phyloP scores from a whole-genome alignment of 805 yeast species.

The Yamadazyma olivae region DNA sequence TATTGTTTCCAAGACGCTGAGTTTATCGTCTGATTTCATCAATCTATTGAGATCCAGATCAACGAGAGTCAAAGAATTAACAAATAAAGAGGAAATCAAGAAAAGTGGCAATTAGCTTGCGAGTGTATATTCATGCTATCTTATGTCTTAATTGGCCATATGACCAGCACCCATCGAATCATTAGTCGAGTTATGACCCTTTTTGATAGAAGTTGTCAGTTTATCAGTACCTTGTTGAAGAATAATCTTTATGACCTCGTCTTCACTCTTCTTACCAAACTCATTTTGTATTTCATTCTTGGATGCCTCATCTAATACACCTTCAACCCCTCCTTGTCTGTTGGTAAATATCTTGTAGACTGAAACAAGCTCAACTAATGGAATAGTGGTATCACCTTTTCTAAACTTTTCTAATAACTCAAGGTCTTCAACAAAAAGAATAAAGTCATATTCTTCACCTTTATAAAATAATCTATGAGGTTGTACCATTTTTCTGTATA shows the following conservation, averaged over 20 bases:
- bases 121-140: no score
- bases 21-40: neutral
- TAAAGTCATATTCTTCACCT: conserved; percentile 63
- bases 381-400: conserved; percentile 50
- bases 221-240: conserved; percentile 58
- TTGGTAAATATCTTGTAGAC: conserved; percentile 63
- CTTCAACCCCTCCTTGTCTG: conserved; percentile 67
- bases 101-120: no score
- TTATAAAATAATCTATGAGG: conserved; percentile 57
- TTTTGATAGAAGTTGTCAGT: conserved; percentile 17
- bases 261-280: conserved; percentile 57
- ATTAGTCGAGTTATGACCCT: conserved; percentile 36
- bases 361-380: conserved; percentile 61
- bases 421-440: conserved; percentile 58
- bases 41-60: no score
- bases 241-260: conserved; percentile 58
- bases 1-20: conserved; percentile 3
- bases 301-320: conserved; percentile 70
- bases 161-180: no score
- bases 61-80: no score
- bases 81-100: no score
- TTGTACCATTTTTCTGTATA: conserved; percentile 17
- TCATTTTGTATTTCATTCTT: conserved; percentile 60
- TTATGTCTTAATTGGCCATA: no score
- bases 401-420: conserved; percentile 47